These are phyloP conservation scores for Aspergillus sp. DNA, from an alignment of 2,329 filamentous ascomycete genomes.

Conservation along the genomic window DNA sequence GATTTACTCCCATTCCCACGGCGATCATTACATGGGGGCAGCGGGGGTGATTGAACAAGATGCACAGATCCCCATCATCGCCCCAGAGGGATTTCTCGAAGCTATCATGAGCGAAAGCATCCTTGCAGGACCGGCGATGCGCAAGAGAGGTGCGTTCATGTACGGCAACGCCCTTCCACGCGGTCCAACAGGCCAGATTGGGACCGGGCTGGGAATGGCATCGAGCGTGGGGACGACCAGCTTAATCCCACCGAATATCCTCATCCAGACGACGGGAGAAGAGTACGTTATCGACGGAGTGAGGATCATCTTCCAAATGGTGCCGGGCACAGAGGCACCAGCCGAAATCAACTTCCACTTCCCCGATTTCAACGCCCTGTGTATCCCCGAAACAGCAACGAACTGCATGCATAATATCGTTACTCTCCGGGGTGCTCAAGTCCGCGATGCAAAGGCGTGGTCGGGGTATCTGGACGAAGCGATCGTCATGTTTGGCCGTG, in stretches of 20 bases:
- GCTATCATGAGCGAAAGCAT: slow-evolving; percentile 37
- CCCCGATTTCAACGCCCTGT: slow-evolving; percentile 33
- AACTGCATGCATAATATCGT: slow-evolving; percentile 40
- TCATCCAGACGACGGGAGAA: slow-evolving; percentile 29
- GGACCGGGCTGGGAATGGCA: slow-evolving; percentile 32
- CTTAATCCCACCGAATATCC: slow-evolving; percentile 30
- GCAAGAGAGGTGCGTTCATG: slow-evolving; percentile 35
- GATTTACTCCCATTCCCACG: slow-evolving; percentile 41
- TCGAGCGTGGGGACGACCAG: slow-evolving; percentile 23
- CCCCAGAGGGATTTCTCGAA: slow-evolving; percentile 37
- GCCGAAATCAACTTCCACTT: slow-evolving; percentile 41
- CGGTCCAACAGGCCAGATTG: slow-evolving; percentile 30
- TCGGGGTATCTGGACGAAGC: slow-evolving; percentile 36
- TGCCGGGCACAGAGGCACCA: slow-evolving; percentile 39
- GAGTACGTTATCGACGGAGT: slow-evolving; percentile 30
- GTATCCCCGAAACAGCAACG: slow-evolving; percentile 36
- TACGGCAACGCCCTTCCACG: slow-evolving; percentile 31
- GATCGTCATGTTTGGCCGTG: slow-evolving; percentile 28
- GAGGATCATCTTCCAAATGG: slow-evolving; percentile 37
- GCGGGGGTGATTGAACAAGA: slow-evolving; percentile 2
- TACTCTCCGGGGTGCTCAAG: slow-evolving; percentile 38
- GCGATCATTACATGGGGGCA: slow-evolving; percentile 34
- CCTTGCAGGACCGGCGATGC: slow-evolving; percentile 36
- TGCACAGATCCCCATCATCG: slow-evolving; percentile 20
- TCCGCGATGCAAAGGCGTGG: slow-evolving; percentile 40